Conservation (phyloP, 2,329 filamentous ascomycete genomes). For the Macrophomina pseudophaseolina region DNA sequence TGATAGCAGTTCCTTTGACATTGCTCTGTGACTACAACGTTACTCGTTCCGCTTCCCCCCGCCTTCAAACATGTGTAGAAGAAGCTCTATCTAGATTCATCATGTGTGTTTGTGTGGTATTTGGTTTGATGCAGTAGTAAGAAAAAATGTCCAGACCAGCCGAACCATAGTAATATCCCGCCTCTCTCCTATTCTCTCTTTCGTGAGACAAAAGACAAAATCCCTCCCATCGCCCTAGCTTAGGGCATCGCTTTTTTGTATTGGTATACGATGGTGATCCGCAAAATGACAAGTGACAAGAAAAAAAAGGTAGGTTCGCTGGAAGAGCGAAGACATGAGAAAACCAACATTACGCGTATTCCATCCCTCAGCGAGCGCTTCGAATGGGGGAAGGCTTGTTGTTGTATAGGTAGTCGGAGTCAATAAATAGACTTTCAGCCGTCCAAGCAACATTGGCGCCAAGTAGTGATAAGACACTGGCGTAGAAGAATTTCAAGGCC, state of each 20-base stretch:
- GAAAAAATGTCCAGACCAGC: slow-evolving; percentile 16
- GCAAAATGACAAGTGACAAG: neutral
- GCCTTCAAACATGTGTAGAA: neutral
- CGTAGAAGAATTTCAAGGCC: neutral
- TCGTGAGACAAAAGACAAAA: slow-evolving; percentile 3
- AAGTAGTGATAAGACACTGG: neutral
- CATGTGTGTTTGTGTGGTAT: slow-evolving; percentile 17
- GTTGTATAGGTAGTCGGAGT: neutral
- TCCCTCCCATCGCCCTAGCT: slow-evolving; percentile 10
- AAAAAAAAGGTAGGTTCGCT: neutral
- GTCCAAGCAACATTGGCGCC: slow-evolving; percentile 22
- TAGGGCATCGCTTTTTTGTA: slow-evolving; percentile 20
- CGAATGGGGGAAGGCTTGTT: slow-evolving; percentile 14
- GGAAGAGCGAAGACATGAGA: neutral
- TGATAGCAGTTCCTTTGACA: neutral
- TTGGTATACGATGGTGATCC: slow-evolving; percentile 20
- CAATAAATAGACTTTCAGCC: neutral
- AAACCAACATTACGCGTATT: slow-evolving; percentile 16
- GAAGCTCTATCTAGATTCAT: slow-evolving; percentile 14
- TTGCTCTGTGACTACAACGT: neutral
- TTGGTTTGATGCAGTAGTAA: slow-evolving; percentile 5
- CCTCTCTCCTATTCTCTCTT: slow-evolving; percentile 2
- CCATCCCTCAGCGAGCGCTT: slow-evolving; percentile 24
- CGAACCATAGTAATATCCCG: slow-evolving; percentile 1
- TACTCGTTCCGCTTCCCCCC: neutral